phyloP scores from a whole-genome alignment of 805 yeast species.

The Lipomyces starkeyi region DNA sequence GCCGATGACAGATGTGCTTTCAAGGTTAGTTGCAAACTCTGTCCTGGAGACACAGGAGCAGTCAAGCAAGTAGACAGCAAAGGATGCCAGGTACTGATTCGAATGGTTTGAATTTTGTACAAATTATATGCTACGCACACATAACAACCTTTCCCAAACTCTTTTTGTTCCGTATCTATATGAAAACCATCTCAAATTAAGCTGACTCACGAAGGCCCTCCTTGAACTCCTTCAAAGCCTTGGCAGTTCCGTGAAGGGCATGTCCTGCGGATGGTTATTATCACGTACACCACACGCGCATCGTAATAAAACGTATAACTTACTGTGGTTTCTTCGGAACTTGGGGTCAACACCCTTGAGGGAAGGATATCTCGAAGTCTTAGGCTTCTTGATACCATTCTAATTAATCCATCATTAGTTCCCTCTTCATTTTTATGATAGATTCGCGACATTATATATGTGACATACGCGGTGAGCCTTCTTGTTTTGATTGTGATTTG shows the following conservation, averaged over 20 bases:
- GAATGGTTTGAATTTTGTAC: constrained; percentile 11
- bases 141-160: background rate
- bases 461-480: constrained; percentile 87
- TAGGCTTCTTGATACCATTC: constrained; percentile 99
- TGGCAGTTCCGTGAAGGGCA: constrained; percentile 97
- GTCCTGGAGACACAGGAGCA: too few relatives aligned
- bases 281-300: background rate
- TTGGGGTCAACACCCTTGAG: constrained; percentile 98
- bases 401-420: constrained; percentile 8
- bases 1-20: constrained; percentile 7
- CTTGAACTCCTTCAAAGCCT: constrained; percentile 59
- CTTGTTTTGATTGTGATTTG: constrained; percentile 99
- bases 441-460: background rate
- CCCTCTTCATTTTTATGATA: background rate
- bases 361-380: constrained; percentile 97
- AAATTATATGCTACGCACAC: constrained; percentile 15
- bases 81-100: background rate
- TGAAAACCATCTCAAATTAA: background rate
- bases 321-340: constrained; percentile 97
- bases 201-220: constrained; percentile 19
- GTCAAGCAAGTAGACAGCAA: background rate
- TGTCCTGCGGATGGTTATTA: constrained; percentile 40
- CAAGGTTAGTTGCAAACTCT: background rate
- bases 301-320: constrained; percentile 1
- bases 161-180: background rate